Base-by-base conservation (phyloP, 208 protist genomes). In the Trypanosoma lewisi region DNA sequence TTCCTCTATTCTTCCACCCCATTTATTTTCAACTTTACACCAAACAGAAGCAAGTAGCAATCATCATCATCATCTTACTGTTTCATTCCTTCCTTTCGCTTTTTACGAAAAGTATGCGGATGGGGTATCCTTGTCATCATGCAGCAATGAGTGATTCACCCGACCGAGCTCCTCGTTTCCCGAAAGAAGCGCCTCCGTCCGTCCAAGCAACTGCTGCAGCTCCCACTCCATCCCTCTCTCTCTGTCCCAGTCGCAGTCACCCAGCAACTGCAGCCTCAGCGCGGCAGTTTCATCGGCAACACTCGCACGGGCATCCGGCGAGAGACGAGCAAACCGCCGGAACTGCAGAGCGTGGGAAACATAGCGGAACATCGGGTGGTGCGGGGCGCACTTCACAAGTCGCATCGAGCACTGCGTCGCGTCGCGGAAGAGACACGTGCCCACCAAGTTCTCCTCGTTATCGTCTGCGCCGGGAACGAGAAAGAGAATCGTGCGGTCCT, bases 401-500 rank as follows among this genome's bases (percentile, higher is more conserved):
- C 83, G 82, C 62, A 89, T 77, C 17, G 70, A 78, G 49, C 71
- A 84, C 33, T 77, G 73, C 39, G 76, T 83, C 17, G 84, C 87
- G 56, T 91, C 75, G n/a, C 84, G 81, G 56, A 83, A 82, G 12
- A 91, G 52, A 47, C 79, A 83, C 1, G 69, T 78, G 21, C 70
- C 79, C 16, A 89, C 70, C 47, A 94, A 54, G 41, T 80, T 67
- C 37, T 72, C 62, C 62, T 91, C 87, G 17, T 78, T 75, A 58
- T 84, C 77, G 58, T 84, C 77, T 17, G 51, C 55, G n/a, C 78
- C 85, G 0, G 88, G 88, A 14, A 85, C 64, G n/a, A 94, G 63
- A 16, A 73, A 76, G 19, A 94, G 67, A 52, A 94, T 70, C 16
- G 85, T 89, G 45, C 88, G 84, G 51, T 94, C 88, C 57, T 89